A percentile compares a stretch with the other conserved stretches of the same genome.
These are phyloP conservation scores for Plasmodium malariae DNA, from an alignment of 169 alveolate species.

Conservation along the genomic window DNA sequence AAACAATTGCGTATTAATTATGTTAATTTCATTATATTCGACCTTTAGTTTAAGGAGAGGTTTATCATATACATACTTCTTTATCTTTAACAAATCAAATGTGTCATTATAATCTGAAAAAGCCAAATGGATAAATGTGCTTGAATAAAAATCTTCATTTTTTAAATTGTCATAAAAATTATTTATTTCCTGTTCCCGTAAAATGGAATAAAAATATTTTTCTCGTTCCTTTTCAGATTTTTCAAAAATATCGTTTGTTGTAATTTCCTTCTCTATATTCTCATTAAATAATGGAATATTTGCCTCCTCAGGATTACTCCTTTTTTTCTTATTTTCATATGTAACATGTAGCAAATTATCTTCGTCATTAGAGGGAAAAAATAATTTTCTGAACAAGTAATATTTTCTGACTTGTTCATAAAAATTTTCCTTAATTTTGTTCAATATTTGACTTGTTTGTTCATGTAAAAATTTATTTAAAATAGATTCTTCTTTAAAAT, in stretches of 20 bases:
- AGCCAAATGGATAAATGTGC: constrained; percentile 42
- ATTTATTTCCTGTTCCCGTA: constrained; percentile 19
- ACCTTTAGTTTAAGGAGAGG: constrained; percentile 74
- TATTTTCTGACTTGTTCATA: constrained; percentile 32
- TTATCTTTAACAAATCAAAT: constrained; percentile 49
- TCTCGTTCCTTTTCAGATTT: neutral
- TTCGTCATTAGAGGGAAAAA: neutral
- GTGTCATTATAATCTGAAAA: constrained; percentile 23
- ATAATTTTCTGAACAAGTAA: constrained; percentile 34
- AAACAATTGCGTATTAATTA: constrained; percentile 85
- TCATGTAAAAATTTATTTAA: constrained; percentile 49
- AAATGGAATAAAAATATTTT: constrained; percentile 1
- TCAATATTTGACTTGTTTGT: constrained; percentile 12
- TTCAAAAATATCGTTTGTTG: neutral
- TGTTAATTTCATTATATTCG: constrained; percentile 77
- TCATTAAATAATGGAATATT: neutral
- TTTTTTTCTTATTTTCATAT: neutral
- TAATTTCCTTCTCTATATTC: neutral
- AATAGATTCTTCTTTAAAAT: constrained; percentile 43
- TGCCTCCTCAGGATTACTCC: neutral
- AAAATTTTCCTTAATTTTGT: constrained; percentile 10
- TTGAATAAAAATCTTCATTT: constrained; percentile 52
- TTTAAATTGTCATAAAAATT: constrained; percentile 13
- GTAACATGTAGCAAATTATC: neutral
- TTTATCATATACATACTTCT: constrained; percentile 56